Percentiles rank a stretch among this genome's conserved stretches.
These are phyloP conservation scores for Atkinsonella texensis DNA, from an alignment of 2,329 filamentous ascomycete species.

Conservation along the genomic window DNA sequence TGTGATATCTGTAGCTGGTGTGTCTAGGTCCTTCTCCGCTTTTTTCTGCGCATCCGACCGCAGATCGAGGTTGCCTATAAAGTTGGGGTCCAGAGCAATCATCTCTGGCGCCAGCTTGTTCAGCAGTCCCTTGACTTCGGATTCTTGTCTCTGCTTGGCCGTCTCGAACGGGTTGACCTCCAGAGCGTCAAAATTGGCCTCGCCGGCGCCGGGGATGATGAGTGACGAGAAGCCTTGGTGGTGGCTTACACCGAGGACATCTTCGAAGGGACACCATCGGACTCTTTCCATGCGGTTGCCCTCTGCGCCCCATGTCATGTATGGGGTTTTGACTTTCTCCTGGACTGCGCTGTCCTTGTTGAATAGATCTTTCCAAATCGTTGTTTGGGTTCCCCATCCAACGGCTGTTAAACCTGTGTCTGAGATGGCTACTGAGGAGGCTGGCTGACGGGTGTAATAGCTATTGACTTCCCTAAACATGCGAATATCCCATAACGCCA, in stretches of 20 bases:
- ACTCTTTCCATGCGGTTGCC: slow-evolving; percentile 70
- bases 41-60: slow-evolving; percentile 65
- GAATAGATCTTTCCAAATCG: slow-evolving; percentile 86
- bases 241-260: slow-evolving; percentile 78
- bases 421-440: slow-evolving; percentile 74
- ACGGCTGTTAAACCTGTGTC: slow-evolving; percentile 81
- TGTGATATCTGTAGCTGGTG: slow-evolving; percentile 43
- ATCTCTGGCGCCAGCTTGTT: slow-evolving; percentile 96
- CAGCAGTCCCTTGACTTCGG: slow-evolving; percentile 76
- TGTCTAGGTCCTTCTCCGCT: slow-evolving; percentile 69
- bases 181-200: slow-evolving; percentile 89
- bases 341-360: slow-evolving; percentile 59
- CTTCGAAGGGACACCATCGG: slow-evolving; percentile 89
- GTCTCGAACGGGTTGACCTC: slow-evolving; percentile 96
- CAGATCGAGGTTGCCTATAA: slow-evolving; percentile 77
- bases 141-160: slow-evolving; percentile 80
- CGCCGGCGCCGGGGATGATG: slow-evolving; percentile 87
- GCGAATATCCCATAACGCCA: slow-evolving; percentile 92
- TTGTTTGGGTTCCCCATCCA: slow-evolving; percentile 80
- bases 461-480: slow-evolving; percentile 88
- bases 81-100: slow-evolving; percentile 89
- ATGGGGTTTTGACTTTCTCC: slow-evolving; percentile 72
- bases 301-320: slow-evolving; percentile 87
- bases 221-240: slow-evolving; percentile 78
- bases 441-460: slow-evolving; percentile 75